These are phyloP conservation scores for Lasiosphaeria hispida DNA, from an alignment of 495 filamentous ascomycete genomes.

Conservation along the genomic window DNA sequence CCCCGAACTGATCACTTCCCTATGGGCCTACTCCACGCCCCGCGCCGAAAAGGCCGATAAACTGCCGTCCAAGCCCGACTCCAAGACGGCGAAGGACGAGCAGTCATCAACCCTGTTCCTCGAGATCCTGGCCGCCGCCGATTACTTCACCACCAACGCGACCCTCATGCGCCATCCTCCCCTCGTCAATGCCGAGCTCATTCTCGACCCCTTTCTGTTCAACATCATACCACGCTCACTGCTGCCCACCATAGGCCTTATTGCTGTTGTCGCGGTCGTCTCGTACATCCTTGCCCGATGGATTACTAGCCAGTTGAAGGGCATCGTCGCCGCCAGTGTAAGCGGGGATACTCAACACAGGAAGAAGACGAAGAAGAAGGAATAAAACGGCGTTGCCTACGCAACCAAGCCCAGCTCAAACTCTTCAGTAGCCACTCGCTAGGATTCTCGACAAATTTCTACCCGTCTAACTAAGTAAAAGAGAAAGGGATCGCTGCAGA, in stretches of 20 bases:
- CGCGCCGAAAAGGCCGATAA: constrained; percentile 33
- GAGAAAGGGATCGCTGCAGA: constrained; percentile 1
- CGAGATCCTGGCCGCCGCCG: constrained; percentile 70
- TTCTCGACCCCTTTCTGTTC: constrained; percentile 80
- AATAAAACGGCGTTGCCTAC: constrained; percentile 23
- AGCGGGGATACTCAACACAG: background rate
- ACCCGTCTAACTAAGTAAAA: constrained; percentile 5
- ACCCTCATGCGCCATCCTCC: constrained; percentile 75
- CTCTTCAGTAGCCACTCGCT: background rate
- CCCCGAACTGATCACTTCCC: constrained; percentile 58
- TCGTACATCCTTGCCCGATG: constrained; percentile 46
- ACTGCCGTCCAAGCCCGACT: constrained; percentile 5
- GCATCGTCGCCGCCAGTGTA: background rate
- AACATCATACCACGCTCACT: constrained; percentile 71
- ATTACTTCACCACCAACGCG: constrained; percentile 73
- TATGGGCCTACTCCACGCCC: constrained; percentile 60
- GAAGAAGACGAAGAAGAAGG: constrained; percentile 31
- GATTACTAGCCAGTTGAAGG: constrained; percentile 36
- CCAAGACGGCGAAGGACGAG: constrained; percentile 15
- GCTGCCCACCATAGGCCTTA: constrained; percentile 61
- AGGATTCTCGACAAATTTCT: background rate
- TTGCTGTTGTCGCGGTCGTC: constrained; percentile 52
- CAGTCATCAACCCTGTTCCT: constrained; percentile 70
- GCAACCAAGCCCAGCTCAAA: background rate
- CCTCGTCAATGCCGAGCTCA: constrained; percentile 76